These are phyloP conservation scores for Sphenostylis stenocarpa DNA, from an alignment of 306 rosid genomes.

Conservation along the genomic window DNA sequence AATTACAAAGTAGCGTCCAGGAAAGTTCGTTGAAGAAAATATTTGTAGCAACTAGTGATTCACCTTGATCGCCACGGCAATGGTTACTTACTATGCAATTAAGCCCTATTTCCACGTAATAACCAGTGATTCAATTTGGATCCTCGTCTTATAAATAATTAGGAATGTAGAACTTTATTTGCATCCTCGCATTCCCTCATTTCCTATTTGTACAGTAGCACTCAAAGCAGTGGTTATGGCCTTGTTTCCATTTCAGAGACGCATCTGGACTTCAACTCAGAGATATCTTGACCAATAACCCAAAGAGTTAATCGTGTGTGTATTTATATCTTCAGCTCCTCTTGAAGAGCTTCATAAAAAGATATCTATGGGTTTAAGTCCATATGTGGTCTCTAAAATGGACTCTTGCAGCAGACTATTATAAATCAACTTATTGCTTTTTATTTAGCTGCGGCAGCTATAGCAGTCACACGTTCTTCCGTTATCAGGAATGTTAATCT, in stretches of 20 bases:
- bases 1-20: background rate
- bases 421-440: too few relatives aligned
- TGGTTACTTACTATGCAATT: background rate
- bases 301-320: too few relatives aligned
- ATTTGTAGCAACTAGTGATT: too few relatives aligned
- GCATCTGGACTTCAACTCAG: background rate
- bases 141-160: background rate
- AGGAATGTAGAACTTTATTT: background rate
- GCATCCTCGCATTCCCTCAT: background rate
- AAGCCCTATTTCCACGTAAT: background rate
- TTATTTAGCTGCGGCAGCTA: too few relatives aligned
- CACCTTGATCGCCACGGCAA: background rate
- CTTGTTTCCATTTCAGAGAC: background rate
- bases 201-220: background rate
- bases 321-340: too few relatives aligned
- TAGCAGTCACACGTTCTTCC: too few relatives aligned
- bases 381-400: conserved; percentile 67
- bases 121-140: background rate
- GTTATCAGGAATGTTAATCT: too few relatives aligned
- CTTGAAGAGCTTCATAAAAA: conserved; percentile 58
- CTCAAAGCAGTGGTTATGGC: background rate
- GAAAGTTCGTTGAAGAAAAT: background rate
- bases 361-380: conserved; percentile 55
- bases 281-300: background rate
- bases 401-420: conserved; percentile 33